Evolutionary conservation across 768 basidiomycete species (phyloP), one percentile per base, ranked within the genome.

Genomic region (Phaeotremella skinneri): DNA sequence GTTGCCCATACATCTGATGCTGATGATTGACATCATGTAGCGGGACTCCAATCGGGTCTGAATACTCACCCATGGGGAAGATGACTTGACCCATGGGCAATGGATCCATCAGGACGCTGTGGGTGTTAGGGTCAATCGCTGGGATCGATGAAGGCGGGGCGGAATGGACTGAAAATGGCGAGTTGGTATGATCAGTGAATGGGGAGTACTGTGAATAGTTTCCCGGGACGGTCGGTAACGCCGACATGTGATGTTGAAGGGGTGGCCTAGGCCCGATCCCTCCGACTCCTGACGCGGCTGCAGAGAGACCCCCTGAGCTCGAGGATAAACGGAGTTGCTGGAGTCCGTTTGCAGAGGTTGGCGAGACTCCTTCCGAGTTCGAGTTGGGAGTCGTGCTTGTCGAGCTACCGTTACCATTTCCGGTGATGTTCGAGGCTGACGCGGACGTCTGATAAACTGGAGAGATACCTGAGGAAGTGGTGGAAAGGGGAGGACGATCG

Each of bases 131-230:
- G 34, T 37, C 34, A 37, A 17, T 37, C 34, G 17, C 9, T 17
- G 34, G 7, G 17, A 37, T 32, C 9, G 49, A 16, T 7, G 26
- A 32, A 23, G 49, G 49, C 23, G 49, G 13, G 23, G 49, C 49
- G 13, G 49, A 50, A 21, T 50, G 49, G 11, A 26, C 26, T 4
- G 49, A 50, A 26, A 50, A 32, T 7, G 49, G 49, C 23, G 49
- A 50, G 23, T 17, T 27, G 9, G 30, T 25, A 16, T 25, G 21
- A 50, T 50, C 49, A 21, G 14, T 29, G 26, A 50, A 50, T 7
- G 49, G 49, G 26, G 49, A 50, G 25, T 45, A 45, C 21, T 45
- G 43, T 7, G 43, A 6, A 45, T 45, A 13, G 13, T 13, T 23
- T 6, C 43, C 43, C 6, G 21, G 6, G 6, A n/a, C n/a, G n/a